Evolutionary conservation across 495 filamentous ascomycete species (phyloP).

Genomic region (Baudoinia panamericana): DNA sequence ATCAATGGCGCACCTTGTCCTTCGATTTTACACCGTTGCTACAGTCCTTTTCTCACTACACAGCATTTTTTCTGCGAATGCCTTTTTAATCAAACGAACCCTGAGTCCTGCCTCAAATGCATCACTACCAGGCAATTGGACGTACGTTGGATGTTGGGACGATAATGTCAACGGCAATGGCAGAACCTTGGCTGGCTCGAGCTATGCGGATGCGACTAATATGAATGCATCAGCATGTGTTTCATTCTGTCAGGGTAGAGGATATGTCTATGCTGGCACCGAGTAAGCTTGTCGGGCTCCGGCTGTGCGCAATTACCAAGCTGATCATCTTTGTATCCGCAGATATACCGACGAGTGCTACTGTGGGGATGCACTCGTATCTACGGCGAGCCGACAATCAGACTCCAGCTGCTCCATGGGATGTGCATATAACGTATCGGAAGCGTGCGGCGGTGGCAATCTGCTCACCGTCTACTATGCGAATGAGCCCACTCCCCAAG

Average conservation of each 20-base stretch:
- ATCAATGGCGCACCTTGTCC: too few relatives aligned
- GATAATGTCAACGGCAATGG: background rate
- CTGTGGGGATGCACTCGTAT: conserved; percentile 2
- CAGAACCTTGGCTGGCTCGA: background rate
- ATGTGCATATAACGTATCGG: conserved; percentile 5
- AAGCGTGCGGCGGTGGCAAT: conserved; percentile 3
- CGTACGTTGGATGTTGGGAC: conserved; percentile 5
- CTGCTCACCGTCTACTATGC: conserved; percentile 2
- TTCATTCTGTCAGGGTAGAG: background rate
- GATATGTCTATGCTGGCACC: conserved; percentile 5
- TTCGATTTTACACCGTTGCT: too few relatives aligned
- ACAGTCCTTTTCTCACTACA: too few relatives aligned
- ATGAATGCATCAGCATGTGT: conserved; percentile 6
- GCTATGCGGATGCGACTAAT: background rate
- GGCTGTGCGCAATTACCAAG: too few relatives aligned
- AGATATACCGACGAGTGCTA: background rate
- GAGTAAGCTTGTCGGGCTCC: too few relatives aligned
- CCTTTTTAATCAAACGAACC: too few relatives aligned
- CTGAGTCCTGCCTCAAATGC: background rate
- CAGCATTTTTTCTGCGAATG: too few relatives aligned
- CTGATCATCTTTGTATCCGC: too few relatives aligned
- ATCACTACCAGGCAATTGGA: background rate
- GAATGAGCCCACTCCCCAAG: background rate
- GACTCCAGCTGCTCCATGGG: conserved; percentile 1
- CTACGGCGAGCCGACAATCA: background rate